These are phyloP conservation scores for Acer campestre DNA, from an alignment of 345 rosid species.

Conservation along the genomic window DNA sequence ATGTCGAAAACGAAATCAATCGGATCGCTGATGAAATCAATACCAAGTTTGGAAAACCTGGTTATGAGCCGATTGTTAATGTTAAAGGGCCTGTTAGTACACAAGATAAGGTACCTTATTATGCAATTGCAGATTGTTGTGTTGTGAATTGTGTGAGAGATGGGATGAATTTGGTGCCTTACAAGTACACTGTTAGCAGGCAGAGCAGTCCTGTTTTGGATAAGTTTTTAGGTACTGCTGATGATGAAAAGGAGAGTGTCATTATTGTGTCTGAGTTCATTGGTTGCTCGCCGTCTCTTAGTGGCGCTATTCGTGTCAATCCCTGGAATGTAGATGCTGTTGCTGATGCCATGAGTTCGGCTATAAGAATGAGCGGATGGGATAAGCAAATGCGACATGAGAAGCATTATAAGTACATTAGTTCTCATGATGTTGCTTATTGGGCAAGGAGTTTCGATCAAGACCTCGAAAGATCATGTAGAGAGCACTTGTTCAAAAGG, in stretches of 20 bases:
- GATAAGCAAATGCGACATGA: constrained; percentile 78
- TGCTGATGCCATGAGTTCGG: constrained; percentile 61
- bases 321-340: constrained; percentile 77
- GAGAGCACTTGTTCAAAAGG: constrained; percentile 65
- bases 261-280: constrained; percentile 84
- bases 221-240: constrained; percentile 44
- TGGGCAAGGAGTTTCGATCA: constrained; percentile 83
- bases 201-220: constrained; percentile 71
- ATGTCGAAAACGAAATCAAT: constrained; percentile 48
- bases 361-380: constrained; percentile 38
- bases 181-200: constrained; percentile 71
- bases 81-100: constrained; percentile 56
- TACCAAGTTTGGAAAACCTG: constrained; percentile 48
- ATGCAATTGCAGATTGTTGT: constrained; percentile 70
- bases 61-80: constrained; percentile 66
- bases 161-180: constrained; percentile 90
- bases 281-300: constrained; percentile 88
- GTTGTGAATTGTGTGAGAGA: constrained; percentile 83
- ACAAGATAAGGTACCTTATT: constrained; percentile 67
- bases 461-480: constrained; percentile 76
- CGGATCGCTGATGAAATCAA: constrained; percentile 50
- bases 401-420: constrained; percentile 81
- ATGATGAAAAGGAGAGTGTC: constrained; percentile 57
- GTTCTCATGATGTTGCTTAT: constrained; percentile 75
- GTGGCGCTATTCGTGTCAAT: constrained; percentile 86